phyloP scores from a whole-genome alignment of 2,329 filamentous ascomycete genomes.

The Ceratocystis harringtonii region DNA sequence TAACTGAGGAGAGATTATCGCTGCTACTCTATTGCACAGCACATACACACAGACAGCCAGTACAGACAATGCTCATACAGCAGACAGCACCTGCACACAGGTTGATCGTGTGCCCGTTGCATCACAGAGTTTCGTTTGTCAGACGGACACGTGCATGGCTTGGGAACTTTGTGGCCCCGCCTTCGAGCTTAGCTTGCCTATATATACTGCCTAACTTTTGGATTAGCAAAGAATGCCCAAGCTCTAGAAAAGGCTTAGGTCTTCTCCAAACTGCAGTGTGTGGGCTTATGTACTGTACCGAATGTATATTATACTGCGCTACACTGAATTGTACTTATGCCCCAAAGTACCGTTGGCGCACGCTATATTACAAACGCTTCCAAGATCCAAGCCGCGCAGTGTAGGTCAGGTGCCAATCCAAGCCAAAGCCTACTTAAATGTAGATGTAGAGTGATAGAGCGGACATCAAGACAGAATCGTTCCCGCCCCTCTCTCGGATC shows the following conservation, averaged over 20 bases:
- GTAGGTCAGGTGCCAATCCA: no score
- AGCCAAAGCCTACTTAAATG: no score
- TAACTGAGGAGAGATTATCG: background rate
- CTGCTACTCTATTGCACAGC: background rate
- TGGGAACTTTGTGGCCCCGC: background rate
- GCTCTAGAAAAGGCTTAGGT: background rate
- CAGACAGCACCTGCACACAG: background rate
- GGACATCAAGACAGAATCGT: no score
- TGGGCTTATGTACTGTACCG: no score
- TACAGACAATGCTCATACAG: background rate
- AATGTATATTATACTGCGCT: background rate
- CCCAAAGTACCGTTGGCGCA: no score
- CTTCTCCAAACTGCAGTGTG: no score
- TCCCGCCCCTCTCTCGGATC: no score
- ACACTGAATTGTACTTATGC: background rate
- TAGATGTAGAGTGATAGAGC: no score
- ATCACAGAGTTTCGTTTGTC: conserved; percentile 4
- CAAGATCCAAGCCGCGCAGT: no score
- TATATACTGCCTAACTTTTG: background rate
- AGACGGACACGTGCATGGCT: conserved; percentile 3
- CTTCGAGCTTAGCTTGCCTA: background rate
- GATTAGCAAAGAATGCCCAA: background rate
- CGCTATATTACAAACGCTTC: no score
- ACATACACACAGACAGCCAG: background rate
- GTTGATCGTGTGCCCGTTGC: background rate